These are phyloP conservation scores for Ceratocystis papillata DNA, from an alignment of 2,329 filamentous ascomycete species.

Conservation along the genomic window DNA sequence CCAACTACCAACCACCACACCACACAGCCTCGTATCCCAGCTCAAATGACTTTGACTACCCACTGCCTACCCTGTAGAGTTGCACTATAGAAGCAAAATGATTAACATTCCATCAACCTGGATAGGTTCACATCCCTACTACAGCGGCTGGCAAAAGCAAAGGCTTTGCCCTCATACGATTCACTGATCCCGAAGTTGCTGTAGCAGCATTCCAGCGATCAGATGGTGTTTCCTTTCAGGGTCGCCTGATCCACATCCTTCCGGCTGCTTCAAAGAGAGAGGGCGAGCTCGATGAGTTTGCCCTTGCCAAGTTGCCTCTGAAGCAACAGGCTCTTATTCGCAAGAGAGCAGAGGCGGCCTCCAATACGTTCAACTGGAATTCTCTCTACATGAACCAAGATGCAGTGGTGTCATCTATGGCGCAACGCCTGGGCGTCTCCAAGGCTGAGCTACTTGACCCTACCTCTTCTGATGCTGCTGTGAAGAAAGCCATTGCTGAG, in stretches of 20 bases:
- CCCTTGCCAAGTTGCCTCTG: conserved; percentile 78
- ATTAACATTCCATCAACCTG: conserved; percentile 26
- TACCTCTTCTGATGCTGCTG: conserved; percentile 85
- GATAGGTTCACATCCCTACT: conserved; percentile 74
- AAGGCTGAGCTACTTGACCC: conserved; percentile 90
- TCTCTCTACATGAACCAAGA: conserved; percentile 99
- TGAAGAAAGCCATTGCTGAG: conserved; percentile 94
- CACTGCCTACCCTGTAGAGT: too few relatives aligned
- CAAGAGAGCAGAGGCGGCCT: conserved; percentile 68
- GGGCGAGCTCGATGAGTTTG: conserved; percentile 73
- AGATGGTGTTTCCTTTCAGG: conserved; percentile 83
- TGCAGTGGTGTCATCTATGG: conserved; percentile 82
- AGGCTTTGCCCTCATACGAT: conserved; percentile 83
- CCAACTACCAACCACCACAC: too few relatives aligned
- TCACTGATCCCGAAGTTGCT: conserved; percentile 58
- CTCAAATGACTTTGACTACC: neutral
- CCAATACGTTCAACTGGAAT: conserved; percentile 88
- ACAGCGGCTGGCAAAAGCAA: conserved; percentile 66
- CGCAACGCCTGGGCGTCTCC: conserved; percentile 72
- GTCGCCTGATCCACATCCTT: conserved; percentile 80
- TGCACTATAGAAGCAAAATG: conserved; percentile 6
- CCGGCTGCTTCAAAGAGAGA: conserved; percentile 75
- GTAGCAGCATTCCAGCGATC: conserved; percentile 66
- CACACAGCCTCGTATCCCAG: neutral
- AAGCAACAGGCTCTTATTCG: conserved; percentile 91